A percentile compares a stretch with the other conserved stretches of the same genome.
These are phyloP conservation scores for Parafenestella ontariensis DNA, from an alignment of 2,329 filamentous ascomycete species.

Conservation along the genomic window DNA sequence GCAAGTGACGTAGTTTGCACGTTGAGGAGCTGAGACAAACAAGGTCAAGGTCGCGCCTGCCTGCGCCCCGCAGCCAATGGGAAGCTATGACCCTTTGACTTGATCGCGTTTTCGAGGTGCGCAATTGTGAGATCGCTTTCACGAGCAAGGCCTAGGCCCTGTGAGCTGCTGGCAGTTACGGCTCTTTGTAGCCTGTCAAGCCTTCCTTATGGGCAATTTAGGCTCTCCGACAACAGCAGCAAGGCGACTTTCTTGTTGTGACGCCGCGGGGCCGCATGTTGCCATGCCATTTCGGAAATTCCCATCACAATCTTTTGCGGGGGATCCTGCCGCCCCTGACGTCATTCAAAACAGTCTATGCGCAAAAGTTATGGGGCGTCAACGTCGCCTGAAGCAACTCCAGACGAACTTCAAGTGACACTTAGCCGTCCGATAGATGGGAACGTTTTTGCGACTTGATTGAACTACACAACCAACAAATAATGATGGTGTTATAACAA, in stretches of 20 bases:
- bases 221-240: background rate
- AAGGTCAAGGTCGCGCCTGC: slow-evolving; percentile 27
- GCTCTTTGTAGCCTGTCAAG: background rate
- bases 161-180: background rate
- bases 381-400: background rate
- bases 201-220: background rate
- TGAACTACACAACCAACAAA: no score
- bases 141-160: slow-evolving; percentile 14
- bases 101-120: slow-evolving; percentile 25
- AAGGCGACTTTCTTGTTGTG: background rate
- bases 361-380: slow-evolving; percentile 22
- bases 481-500: no score
- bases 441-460: no score
- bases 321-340: slow-evolving; percentile 23
- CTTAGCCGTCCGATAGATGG: background rate
- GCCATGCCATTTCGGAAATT: slow-evolving; percentile 38
- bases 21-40: slow-evolving; percentile 25
- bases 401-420: background rate
- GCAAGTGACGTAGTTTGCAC: slow-evolving; percentile 42
- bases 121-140: slow-evolving; percentile 29
- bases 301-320: slow-evolving; percentile 31
- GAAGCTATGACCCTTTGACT: slow-evolving; percentile 12
- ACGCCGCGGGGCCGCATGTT: slow-evolving; percentile 7
- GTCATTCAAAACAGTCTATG: slow-evolving; percentile 21
- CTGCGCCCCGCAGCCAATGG: slow-evolving; percentile 32